Evolutionary conservation across 495 filamentous ascomycete genomes (phyloP), one percentile per base, ranked within the genome.

Genomic region (Thozetella sp.): DNA sequence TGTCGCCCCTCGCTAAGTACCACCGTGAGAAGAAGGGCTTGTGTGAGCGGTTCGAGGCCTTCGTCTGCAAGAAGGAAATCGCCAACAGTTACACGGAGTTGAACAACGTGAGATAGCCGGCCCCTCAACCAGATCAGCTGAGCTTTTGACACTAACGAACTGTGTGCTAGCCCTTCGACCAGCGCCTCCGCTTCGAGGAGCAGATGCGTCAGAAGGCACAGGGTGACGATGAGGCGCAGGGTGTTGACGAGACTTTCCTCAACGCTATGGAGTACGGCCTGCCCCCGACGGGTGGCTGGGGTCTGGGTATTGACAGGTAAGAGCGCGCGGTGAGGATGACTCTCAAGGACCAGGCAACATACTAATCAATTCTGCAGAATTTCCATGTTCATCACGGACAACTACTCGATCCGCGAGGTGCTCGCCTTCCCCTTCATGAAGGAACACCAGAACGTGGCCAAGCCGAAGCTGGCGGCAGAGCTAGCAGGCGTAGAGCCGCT

Each of bases 21-120:
- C 91, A 97, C 77, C 90, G 96, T 60, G 67, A 78, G 59, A 83
- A 86, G 61, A 82, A 87, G 51, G 96, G 96, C 65, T 86, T 99
- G 15, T 97, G 93, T 72, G 95, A 99, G 78, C 88, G 96, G 55
- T 97, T 97, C 77, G 95, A 99, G 77, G 93, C 91, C 20, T 99
- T 99, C 68, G 96, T 97, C 26, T 93, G 90, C 84, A 97, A 92
- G 82, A 97, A 97, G 84, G 93, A 97, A 72, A 96, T 97, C 63
- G 88, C 87, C 61, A 97, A 98, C 67, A 93, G 93, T 2, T 98
- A 98, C 80, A 99, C 95, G 15, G 95, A 98, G 83, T 87, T 98
- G 81, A 98, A 99, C 83, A 90, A 97, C 69, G 43, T 48, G 20
- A n/a, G 43, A n/a, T n/a, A n/a, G n/a, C n/a, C n/a, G n/a, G n/a